Percentiles rank a stretch among this genome's conserved stretches.
These are phyloP conservation scores for Debaryomycetaceae sp. DNA, from an alignment of 1,139 yeast species.

Conservation along the genomic window DNA sequence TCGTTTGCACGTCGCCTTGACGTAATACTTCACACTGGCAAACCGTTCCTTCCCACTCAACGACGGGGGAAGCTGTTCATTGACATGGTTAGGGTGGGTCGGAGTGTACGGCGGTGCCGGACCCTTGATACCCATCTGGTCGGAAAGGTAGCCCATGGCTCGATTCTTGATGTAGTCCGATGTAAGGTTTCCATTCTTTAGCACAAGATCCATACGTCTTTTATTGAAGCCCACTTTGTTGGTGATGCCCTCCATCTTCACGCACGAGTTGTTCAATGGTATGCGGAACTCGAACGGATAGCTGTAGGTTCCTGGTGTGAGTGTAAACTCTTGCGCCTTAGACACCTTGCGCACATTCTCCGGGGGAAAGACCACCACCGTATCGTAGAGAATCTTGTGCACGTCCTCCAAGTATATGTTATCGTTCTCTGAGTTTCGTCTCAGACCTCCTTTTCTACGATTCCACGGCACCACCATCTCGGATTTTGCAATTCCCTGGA, in stretches of 20 bases:
- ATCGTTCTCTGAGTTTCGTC: slow-evolving; percentile 12
- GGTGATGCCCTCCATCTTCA: slow-evolving; percentile 39
- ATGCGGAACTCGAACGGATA: slow-evolving; percentile 57
- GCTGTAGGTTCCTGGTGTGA: slow-evolving; percentile 56
- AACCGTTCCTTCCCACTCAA: slow-evolving; percentile 42
- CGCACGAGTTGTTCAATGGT: slow-evolving; percentile 51
- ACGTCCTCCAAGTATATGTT: slow-evolving; percentile 35
- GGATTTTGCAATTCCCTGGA: slow-evolving; percentile 53
- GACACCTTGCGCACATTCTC: slow-evolving; percentile 47
- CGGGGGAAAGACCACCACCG: slow-evolving; percentile 60
- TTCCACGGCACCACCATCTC: slow-evolving; percentile 26
- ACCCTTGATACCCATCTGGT: slow-evolving; percentile 1
- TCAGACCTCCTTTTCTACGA: slow-evolving; percentile 8
- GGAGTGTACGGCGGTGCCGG: slow-evolving; percentile 4
- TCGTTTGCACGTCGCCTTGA: slow-evolving; percentile 59
- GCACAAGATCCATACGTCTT: slow-evolving; percentile 27
- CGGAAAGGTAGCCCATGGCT: slow-evolving; percentile 16
- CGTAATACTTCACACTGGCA: slow-evolving; percentile 50
- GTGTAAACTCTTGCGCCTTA: slow-evolving; percentile 50
- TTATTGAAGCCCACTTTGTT: slow-evolving; percentile 35
- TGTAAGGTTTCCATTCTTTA: slow-evolving; percentile 36
- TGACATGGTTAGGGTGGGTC: slow-evolving; percentile 32
- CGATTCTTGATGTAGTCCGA: slow-evolving; percentile 16
- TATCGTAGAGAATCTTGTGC: slow-evolving; percentile 56
- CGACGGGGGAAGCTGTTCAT: slow-evolving; percentile 54